Conservation (phyloP, 2,329 filamentous ascomycete genomes). For the Penicillium crustosum region DNA sequence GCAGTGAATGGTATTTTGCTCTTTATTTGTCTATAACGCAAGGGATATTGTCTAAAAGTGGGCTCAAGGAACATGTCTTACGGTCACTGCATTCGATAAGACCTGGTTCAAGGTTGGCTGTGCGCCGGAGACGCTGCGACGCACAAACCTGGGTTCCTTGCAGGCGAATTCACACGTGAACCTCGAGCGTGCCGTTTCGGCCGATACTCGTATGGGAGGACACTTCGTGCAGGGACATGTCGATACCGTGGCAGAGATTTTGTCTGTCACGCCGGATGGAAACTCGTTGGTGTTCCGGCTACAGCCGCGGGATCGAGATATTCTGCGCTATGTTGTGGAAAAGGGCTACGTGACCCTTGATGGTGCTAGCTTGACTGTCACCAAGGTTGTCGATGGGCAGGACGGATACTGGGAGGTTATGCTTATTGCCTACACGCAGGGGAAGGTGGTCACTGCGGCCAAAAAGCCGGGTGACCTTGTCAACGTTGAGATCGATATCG, state of each 20-base stretch:
- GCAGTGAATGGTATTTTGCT: conserved; percentile 71
- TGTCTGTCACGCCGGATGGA: conserved; percentile 73
- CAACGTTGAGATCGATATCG: conserved; percentile 91
- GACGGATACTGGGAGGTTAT: conserved; percentile 93
- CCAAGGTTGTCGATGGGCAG: conserved; percentile 73
- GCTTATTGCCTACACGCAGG: conserved; percentile 95
- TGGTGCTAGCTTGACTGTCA: conserved; percentile 91
- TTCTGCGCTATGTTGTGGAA: conserved; percentile 87
- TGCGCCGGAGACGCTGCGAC: conserved; percentile 89
- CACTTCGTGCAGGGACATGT: conserved; percentile 99
- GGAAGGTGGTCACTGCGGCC: conserved; percentile 76
- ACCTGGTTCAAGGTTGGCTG: conserved; percentile 84
- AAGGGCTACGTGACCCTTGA: conserved; percentile 96
- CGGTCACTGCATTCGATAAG: conserved; percentile 70
- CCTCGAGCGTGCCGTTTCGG: conserved; percentile 88
- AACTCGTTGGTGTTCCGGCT: conserved; percentile 89
- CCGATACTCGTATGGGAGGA: conserved; percentile 91
- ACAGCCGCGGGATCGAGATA: conserved; percentile 64
- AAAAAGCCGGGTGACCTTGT: conserved; percentile 80
- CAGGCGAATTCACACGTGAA: conserved; percentile 70
- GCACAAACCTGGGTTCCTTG: conserved; percentile 87
- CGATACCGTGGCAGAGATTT: conserved; percentile 78
- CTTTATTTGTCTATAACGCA: neutral
- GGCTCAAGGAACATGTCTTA: conserved; percentile 72
- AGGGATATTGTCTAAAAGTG: neutral